Evolutionary conservation across 768 basidiomycete genomes (phyloP), one percentile per base, ranked within the genome.

Genomic region (Tylopilus vinaceipallidus): DNA sequence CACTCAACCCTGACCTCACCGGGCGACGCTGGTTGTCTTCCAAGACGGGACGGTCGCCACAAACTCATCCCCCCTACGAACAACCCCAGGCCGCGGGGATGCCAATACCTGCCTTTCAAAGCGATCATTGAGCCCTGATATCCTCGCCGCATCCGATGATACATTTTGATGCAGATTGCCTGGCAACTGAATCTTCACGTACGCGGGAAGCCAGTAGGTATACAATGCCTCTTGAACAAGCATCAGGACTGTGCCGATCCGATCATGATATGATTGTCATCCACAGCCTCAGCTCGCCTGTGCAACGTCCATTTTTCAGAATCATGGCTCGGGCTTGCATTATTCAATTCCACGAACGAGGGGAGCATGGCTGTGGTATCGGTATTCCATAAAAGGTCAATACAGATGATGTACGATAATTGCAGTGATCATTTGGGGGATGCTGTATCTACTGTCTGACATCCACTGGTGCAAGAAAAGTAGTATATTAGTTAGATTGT

Each of bases 161-260:
- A 17, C 16, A 40, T 33, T 50, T 44, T 64, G 62, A 63, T 63
- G 54, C 26, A 29, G 39, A 63, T 63, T 50, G 54, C 60, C 57
- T 55, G 47, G 62, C 60, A 63, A 65, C 62, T 20, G 26, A 10
- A 13, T 11, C 16, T 23, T 58, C 50, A 53, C 56, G 48, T 63
- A 63, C 51, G 35, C 37, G 32, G 32, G 42, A 57, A 58, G 43
- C 16, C 42, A 20, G 46, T 2, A 24, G 33, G 27, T 38, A 23
- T 22, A 34, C 50, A 40, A 42, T 36, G 12, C 3, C 27, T 43
- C 34, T n/a, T n/a, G n/a, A n/a, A n/a, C n/a, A 39, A 35, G 33
- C 20, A 32, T 36, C 45, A 30, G 35, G 17, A 34, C 42, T 32
- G 36, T 20, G 49, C 43, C 47, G 39, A 56, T 57, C 56, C 49